Base-by-base conservation (phyloP, 768 basidiomycete species). In the Podaxis sp. region DNA sequence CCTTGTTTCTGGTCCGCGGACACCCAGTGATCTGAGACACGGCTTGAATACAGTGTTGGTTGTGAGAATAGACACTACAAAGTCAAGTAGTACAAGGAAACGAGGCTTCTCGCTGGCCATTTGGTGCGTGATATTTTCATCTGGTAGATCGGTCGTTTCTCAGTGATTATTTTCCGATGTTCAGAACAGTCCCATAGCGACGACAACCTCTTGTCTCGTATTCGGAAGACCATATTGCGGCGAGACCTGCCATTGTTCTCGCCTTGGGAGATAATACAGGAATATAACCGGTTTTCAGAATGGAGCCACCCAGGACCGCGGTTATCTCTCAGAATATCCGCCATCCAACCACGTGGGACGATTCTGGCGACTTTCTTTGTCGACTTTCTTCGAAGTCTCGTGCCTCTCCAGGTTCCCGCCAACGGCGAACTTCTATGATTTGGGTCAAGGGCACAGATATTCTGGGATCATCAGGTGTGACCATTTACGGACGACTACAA, bases 401-500 rank as follows among this genome's bases (percentile, higher is more conserved):
- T 33, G 30, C 17, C 24, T 12, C 49, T 51, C 4, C 33, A 52
- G 58, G 58, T 49, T 52, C 59, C 22, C 51, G 36, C 24, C 36
- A 5, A 40, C 51, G n/a, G 19, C 13, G 38, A 26, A 30, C 67
- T 68, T 61, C 56, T 63, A 66, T 68, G 69, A 64, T 64, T 67
- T 59, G 61, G 58, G 52, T 40, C 33, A 53, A 53, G 57, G 38
- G 62, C 46, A 26, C 28, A 44, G 38, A 36, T 57, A 57, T 39
- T 39, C 48, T 40, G 30, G 39, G 15, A 15, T 22, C 13, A 44
- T 36, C 9, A 48, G 51, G 19, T 17, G 22, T 57, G 38, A 57
- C 42, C 28, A 30, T 13, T 24, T 57, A 28, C n/a, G 51, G 39
- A 4, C n/a, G n/a, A 12, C 9, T 1, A 78, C 77, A 79, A 79